These are phyloP conservation scores for Solanum pinnatisectum DNA, from an alignment of 257 asterid genomes.

Conservation along the genomic window DNA sequence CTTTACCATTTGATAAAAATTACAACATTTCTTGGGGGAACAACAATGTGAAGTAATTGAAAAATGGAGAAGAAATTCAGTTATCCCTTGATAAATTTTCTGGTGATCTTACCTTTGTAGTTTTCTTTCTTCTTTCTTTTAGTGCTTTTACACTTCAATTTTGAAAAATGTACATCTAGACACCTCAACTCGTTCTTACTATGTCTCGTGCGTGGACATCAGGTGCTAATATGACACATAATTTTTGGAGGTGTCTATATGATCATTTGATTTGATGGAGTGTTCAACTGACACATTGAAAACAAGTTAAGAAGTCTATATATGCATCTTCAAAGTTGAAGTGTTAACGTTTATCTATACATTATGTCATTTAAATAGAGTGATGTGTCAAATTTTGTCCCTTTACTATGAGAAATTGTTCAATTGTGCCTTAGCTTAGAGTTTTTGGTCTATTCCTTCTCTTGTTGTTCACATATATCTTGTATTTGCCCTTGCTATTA, in stretches of 20 bases:
- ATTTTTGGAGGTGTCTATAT: not conserved
- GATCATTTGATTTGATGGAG: not conserved
- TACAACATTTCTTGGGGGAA: not conserved
- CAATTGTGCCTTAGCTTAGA: not conserved
- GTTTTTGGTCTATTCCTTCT: not conserved
- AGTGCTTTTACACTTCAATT: too few species aligned
- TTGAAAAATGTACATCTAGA: not conserved
- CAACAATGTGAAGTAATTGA: not conserved
- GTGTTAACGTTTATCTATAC: not conserved
- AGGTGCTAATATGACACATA: not conserved
- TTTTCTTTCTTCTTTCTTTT: not conserved
- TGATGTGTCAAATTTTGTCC: not conserved
- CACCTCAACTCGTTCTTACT: accelerated
- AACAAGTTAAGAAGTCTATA: accelerated
- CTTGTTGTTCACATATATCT: not conserved
- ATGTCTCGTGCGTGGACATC: not conserved
- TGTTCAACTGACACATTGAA: not conserved
- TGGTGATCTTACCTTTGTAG: not conserved
- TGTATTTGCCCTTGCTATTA: not conserved
- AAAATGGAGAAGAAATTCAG: not conserved
- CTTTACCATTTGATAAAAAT: not conserved
- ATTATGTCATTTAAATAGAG: not conserved
- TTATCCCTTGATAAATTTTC: not conserved
- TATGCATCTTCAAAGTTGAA: not conserved
- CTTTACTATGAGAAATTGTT: not conserved